Evolutionary conservation across 2,329 filamentous ascomycete species (phyloP).

Genomic region (Parasarocladium wereldwijsianum): DNA sequence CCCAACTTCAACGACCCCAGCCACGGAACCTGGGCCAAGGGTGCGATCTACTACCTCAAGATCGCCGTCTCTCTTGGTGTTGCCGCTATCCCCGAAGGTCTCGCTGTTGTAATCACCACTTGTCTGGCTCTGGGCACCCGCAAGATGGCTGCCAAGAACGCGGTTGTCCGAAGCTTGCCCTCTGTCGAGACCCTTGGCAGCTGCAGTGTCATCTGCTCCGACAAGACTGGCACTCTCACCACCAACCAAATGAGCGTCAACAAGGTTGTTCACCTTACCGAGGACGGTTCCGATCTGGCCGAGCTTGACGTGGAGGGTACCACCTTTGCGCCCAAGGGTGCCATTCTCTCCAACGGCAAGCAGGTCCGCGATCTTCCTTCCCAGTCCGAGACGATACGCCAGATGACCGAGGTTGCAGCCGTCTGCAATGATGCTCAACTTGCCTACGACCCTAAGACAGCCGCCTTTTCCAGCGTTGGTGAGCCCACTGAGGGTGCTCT

Average conservation of each 20-base stretch:
- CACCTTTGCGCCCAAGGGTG: slow-evolving; percentile 75
- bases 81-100: slow-evolving; percentile 90
- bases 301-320: slow-evolving; percentile 86
- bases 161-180: slow-evolving; percentile 86
- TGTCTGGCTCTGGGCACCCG: slow-evolving; percentile 90
- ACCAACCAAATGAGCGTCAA: slow-evolving; percentile 99
- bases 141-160: slow-evolving; percentile 98
- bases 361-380: slow-evolving; percentile 51
- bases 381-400: slow-evolving; percentile 61
- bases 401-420: slow-evolving; percentile 57
- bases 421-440: slow-evolving; percentile 85
- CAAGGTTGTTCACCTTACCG: slow-evolving; percentile 74
- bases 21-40: slow-evolving; percentile 88
- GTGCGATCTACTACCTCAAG: slow-evolving; percentile 98
- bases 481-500: slow-evolving; percentile 93
- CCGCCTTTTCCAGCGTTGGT: slow-evolving; percentile 67
- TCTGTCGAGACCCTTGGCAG: slow-evolving; percentile 96
- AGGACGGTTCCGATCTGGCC: slow-evolving; percentile 58
- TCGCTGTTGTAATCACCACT: slow-evolving; percentile 97
- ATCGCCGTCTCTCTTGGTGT: slow-evolving; percentile 97
- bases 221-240: slow-evolving; percentile 96
- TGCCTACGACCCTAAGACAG: slow-evolving; percentile 63
- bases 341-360: slow-evolving; percentile 55
- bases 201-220: slow-evolving; percentile 98
- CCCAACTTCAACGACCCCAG: slow-evolving; percentile 91